A percentile compares a stretch with the other conserved stretches of the same genome.
These are phyloP conservation scores for Pichia ethanolica DNA, from an alignment of 805 yeast species.

Conservation along the genomic window DNA sequence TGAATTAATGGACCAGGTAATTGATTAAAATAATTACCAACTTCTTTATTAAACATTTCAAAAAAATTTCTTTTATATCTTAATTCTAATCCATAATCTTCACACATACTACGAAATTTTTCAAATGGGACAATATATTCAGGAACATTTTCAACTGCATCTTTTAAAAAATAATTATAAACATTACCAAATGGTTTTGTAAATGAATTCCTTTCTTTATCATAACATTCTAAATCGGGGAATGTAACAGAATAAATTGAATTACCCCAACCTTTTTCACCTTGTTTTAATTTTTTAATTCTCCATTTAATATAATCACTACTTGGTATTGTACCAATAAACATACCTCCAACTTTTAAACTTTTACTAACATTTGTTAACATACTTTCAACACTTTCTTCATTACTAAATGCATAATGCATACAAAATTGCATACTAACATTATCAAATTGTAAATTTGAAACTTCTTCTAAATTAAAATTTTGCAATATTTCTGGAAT, in stretches of 20 bases:
- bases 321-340: constrained; percentile 92
- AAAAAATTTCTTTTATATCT: constrained; percentile 69
- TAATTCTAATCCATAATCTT: constrained; percentile 70
- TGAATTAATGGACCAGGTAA: constrained; percentile 53
- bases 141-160: constrained; percentile 94
- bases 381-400: constrained; percentile 65
- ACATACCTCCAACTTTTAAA: constrained; percentile 73
- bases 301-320: constrained; percentile 74
- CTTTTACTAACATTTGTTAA: constrained; percentile 70
- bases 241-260: constrained; percentile 74
- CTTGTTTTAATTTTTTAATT: constrained; percentile 43
- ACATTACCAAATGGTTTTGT: constrained; percentile 74
- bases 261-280: constrained; percentile 74
- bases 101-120: constrained; percentile 72
- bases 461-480: constrained; percentile 48
- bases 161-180: constrained; percentile 74
- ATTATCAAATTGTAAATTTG: constrained; percentile 70
- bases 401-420: constrained; percentile 91
- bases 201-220: constrained; percentile 67
- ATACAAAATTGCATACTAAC: constrained; percentile 89
- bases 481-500: constrained; percentile 60
- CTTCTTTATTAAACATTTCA: constrained; percentile 74
- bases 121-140: constrained; percentile 97
- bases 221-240: constrained; percentile 36
- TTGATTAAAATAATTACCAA: constrained; percentile 54